Evolutionary conservation across 2,329 filamentous ascomycete genomes (phyloP), one percentile per base, ranked within the genome.

Genomic region (Elsinoe necatrix): DNA sequence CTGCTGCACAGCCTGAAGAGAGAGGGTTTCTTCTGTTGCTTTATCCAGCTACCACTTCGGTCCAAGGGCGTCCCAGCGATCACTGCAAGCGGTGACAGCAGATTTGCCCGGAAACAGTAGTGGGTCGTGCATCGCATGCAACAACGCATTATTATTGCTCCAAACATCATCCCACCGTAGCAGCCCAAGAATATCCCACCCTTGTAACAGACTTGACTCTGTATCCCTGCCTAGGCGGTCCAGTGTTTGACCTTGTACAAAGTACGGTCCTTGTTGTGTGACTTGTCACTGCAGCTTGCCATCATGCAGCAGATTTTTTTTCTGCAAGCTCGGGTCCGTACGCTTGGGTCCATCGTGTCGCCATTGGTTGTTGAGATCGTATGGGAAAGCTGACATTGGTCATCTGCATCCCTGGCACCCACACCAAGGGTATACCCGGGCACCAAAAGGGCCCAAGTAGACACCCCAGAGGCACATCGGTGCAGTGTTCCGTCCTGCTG

Each of bases 41-140:
- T 45, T 45, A 45, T 37, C 29, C 48, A 52, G 20, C 48, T 52
- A 39, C 48, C 29, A 29, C 31, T 37, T 52, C 29, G 14, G 48
- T 52, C 48, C 48, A 52, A 52, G 48, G 48, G 29, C 48, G 31
- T 52, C 48, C 48, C 34, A 34, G 48, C 48, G 29, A 25, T 25
- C 48, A 6, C 34, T 20, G 48, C 20, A 20, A 39, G 29, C 29
- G 31, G n/a, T 52, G 34, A 52, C 48, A 25, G 48, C 6, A 35
- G 45, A 37, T 16, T 52, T 18, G 18, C 31, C 21, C 16, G 25
- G 25, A 50, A 50, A 34, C 41, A 45, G 21, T 25, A 31, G 45
- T 29, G 23, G 23, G 21, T 50, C 43, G 12, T 45, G 41, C 41
- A 45, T 25, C 41, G 41, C 41, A 45, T 45, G 41, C 12, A 20